Evolutionary conservation across 805 yeast species (phyloP).

Genomic region (Hanseniaspora valbyensis): DNA sequence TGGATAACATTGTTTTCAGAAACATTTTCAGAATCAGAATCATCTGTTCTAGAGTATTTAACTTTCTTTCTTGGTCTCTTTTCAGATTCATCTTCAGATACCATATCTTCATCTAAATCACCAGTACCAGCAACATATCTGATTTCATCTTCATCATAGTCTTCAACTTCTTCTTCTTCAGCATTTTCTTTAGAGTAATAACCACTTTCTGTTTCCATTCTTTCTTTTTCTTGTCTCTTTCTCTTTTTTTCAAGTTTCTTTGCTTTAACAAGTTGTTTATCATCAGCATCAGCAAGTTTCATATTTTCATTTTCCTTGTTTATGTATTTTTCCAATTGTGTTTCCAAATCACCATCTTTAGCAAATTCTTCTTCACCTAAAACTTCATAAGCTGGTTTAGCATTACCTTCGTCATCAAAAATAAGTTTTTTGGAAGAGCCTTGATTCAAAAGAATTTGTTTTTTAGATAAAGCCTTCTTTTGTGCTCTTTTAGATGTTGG

Average conservation of each 20-base stretch:
- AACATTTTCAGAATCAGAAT: conserved; percentile 28
- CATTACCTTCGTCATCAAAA: conserved; percentile 89
- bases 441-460: conserved; percentile 47
- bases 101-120: conserved; percentile 29
- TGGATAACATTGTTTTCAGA: conserved; percentile 40
- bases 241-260: conserved; percentile 83
- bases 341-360: conserved; percentile 53
- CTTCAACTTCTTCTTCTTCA: conserved; percentile 24
- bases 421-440: conserved; percentile 67
- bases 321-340: conserved; percentile 59
- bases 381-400: conserved; percentile 85
- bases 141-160: conserved; percentile 6
- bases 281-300: conserved; percentile 62
- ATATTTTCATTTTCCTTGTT: conserved; percentile 54
- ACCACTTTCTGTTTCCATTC: conserved; percentile 35
- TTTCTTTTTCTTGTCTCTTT: conserved; percentile 70
- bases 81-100: conserved; percentile 25
- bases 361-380: conserved; percentile 81
- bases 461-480: conserved; percentile 80
- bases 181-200: conserved; percentile 23
- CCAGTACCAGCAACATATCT: conserved; percentile 27
- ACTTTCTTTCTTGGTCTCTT: conserved; percentile 31
- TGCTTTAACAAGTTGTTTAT: conserved; percentile 63
- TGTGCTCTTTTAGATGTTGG: conserved; percentile 75
- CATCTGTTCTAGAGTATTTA: conserved; percentile 25